These are phyloP conservation scores for Styphnolobium japonicum DNA, from an alignment of 306 rosid genomes.

Conservation along the genomic window DNA sequence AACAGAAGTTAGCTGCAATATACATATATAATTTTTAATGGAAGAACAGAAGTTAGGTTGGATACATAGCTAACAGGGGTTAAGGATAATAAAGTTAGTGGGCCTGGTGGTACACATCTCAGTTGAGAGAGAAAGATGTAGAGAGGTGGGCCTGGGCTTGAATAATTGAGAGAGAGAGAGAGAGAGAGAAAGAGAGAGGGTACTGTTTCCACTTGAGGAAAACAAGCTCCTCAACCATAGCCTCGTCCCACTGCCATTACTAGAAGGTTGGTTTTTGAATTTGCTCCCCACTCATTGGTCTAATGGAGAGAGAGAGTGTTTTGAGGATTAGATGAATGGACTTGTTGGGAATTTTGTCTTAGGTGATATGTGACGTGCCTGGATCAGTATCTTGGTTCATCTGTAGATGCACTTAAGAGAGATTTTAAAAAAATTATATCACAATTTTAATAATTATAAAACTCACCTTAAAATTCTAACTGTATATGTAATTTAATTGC, in stretches of 20 bases:
- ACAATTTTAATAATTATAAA: too few relatives aligned
- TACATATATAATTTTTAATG: neutral
- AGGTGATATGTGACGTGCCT: constrained; percentile 18
- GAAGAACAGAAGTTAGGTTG: constrained; percentile 22
- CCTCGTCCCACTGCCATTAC: constrained; percentile 65
- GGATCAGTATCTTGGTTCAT: too few relatives aligned
- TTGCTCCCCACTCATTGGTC: neutral
- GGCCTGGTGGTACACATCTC: constrained; percentile 30
- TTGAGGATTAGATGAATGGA: neutral
- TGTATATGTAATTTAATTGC: too few relatives aligned
- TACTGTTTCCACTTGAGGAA: constrained; percentile 45
- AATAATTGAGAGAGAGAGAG: constrained; percentile 19
- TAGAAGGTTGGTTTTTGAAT: constrained; percentile 37
- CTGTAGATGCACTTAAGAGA: too few relatives aligned
- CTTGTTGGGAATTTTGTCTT: constrained; percentile 21
- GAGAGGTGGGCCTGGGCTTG: constrained; percentile 57
- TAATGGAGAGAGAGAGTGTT: neutral
- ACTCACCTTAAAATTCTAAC: too few relatives aligned
- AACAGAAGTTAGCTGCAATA: too few relatives aligned
- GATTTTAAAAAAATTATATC: too few relatives aligned
- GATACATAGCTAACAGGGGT: neutral
- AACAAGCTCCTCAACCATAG: constrained; percentile 1
- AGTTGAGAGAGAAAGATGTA: neutral
- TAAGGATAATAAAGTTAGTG: constrained; percentile 38
- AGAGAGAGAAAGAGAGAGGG: constrained; percentile 19